Base-by-base conservation (phyloP, 2,329 filamentous ascomycete genomes). In the Chaetomiaceae sp. region DNA sequence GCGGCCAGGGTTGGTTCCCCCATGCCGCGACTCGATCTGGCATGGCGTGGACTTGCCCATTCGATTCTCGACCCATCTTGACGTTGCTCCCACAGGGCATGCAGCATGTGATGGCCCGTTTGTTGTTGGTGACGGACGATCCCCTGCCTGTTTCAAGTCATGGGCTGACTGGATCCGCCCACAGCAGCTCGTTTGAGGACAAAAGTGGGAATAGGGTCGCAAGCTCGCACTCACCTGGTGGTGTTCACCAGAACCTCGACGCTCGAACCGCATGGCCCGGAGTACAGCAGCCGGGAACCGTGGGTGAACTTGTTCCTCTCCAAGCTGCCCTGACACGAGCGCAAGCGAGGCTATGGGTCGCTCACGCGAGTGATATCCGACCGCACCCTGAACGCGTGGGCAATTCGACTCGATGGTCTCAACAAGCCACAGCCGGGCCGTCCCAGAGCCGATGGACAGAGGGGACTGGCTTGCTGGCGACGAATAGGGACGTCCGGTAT, bases 1-100 rank as follows among this genome's bases (percentile, higher is more conserved):
- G 15, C 31, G 45, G 33, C 45, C 29, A 39, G 51, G 39, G 51
- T 17, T 23, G 25, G 6, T 6, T 22, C 19, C n/a, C 7, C n/a
- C 14, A 47, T 50, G 47, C 45, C 49, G 48, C 54, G 52, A 52
- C 54, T 50, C 47, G 42, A 45, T 53, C 48, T 45, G 43, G 46
- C 44, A 40, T 54, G 36, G 39, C 51, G 33, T 50, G 19, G 31
- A 37, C 37, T 54, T 51, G 45, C 47, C 47, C 29, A 39, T 34
- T 48, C 22, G 25, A 36, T 19, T 23, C 38, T 36, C 17, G 22
- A 37, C 27, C 9, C 25, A 27, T 9, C 25, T 9, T 27, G 25
- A 5, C 25, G 25, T 9, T 27, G 25, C 25, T 9, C 25, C 25
- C 9, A 27, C 9, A 9, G 25, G 5, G 25, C 25, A 7, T 31